Base-by-base conservation (phyloP, 2,329 filamentous ascomycete genomes). In the Sclerotinia minor region DNA sequence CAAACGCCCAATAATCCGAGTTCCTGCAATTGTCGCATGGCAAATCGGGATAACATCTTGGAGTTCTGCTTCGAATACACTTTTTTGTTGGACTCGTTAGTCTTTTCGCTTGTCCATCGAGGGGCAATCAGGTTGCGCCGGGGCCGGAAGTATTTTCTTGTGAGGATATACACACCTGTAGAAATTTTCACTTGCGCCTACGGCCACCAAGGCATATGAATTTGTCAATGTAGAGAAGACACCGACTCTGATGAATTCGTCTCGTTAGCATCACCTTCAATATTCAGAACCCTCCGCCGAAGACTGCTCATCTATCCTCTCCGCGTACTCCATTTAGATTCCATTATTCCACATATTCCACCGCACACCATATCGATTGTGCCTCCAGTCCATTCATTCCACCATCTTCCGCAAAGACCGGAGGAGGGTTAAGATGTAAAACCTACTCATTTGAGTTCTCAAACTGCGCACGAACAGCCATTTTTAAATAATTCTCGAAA, bases 181-280 rank as follows among this genome's bases (percentile, higher is more conserved):
- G 82, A 99, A 99, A 87, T 98, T 98, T 85, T 97, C 94, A 77
- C 92, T 97, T 75, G 92, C 94, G 78, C 95, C 95, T 73, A 97
- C 88, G 72, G 94, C 94, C 75, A 97, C 92, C 76, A 99, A 86
- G 75, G 94, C 93, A 81, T 97, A 99, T 69, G 92, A 94, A 82
- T 99, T 99, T 75, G 95, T 99, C 79, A 99, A 90, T 71, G 92
- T 97, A 70, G 94, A 83, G 81, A 99, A 99, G 78, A 98, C 95
- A 79, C 95, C 95, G 78, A 99, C 92, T 83, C 94, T 97, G 64
- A 26, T 11, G 5, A 29, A 35, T 9, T 17, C 44, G 47, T 35
- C 9, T 49, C 45, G 45, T 47, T 32, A 59, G 61, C n/a, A 64
- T 32, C 52, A 1, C 35, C 26, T 63, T 17, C 49, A 55, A 29